Conservation (phyloP, 495 filamentous ascomycete species). For the Entonaema liquescens region DNA sequence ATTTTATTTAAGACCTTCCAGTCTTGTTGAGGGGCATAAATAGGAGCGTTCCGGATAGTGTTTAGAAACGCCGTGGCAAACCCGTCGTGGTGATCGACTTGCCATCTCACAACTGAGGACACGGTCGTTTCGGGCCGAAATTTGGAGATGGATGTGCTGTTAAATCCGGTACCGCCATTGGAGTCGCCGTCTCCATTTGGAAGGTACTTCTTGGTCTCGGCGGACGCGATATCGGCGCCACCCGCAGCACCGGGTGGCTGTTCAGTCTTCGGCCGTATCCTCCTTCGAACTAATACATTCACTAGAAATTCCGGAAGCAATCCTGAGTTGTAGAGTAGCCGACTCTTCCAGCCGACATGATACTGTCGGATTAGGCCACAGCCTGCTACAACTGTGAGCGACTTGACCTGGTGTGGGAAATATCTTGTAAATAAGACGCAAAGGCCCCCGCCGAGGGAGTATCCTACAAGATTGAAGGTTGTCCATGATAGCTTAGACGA, state of each 20-base stretch:
- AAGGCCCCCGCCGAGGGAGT: conserved; percentile 86
- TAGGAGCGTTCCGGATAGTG: conserved; percentile 58
- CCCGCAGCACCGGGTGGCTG: conserved; percentile 36
- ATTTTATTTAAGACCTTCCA: conserved; percentile 66
- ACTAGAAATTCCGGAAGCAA: conserved; percentile 68
- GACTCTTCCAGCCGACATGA: conserved; percentile 67
- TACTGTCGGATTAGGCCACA: conserved; percentile 72
- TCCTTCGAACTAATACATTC: conserved; percentile 58
- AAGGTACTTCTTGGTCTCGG: conserved; percentile 40
- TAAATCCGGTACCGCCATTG: conserved; percentile 50
- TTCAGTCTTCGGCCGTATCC: conserved; percentile 57
- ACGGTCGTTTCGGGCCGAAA: conserved; percentile 48
- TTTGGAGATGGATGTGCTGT: conserved; percentile 54
- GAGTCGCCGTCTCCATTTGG: conserved; percentile 46
- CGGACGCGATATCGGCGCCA: conserved; percentile 18
- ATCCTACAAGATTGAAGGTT: conserved; percentile 78
- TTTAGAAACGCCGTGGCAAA: conserved; percentile 62
- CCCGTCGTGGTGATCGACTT: conserved; percentile 60
- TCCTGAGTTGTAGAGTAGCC: conserved; percentile 67
- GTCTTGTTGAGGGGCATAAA: conserved; percentile 56
- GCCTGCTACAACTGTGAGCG: conserved; percentile 78
- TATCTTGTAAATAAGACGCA: conserved; percentile 74
- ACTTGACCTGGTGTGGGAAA: conserved; percentile 72
- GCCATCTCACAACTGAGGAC: conserved; percentile 60
- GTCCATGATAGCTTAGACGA: conserved; percentile 77